Base-by-base conservation (phyloP, 31 red algal species). In the Endocladia muricata region DNA sequence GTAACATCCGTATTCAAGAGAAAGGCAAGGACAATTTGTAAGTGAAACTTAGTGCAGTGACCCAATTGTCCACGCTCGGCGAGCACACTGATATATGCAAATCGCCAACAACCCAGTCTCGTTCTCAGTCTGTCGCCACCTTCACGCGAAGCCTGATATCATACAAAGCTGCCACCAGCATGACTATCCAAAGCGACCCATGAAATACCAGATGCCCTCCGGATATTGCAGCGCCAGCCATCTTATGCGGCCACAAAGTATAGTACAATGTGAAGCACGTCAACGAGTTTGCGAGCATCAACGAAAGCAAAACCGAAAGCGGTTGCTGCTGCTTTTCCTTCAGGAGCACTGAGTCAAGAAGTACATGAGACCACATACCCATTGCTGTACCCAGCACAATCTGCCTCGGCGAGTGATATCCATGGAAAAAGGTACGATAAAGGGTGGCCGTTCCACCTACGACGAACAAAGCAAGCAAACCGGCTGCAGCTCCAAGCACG, bases 321-420 rank as follows among this genome's bases (percentile, higher is more conserved):
- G 26, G 30, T 26, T 47, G 58, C 11, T 54, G 56, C 19, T 28
- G 54, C 2, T 28, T 68, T 2, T 56, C 69, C n/a, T 68, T 25
- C 40, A 84, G 81, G 51, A 73, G 63, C 42, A 93, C 23, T 6
- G 40, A 54, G 23, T 93, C 90, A 31, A 94, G 49, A 1, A 61
- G 59, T 13, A 56, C 40, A 55, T 88, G 76, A 26, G 84, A 84
- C 29, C 59, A 52, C 26, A 86, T 78, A 6, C 83, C 91, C 41
- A 84, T 44, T 19, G 79, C 58, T 2, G 75, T 34, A 25, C 91
- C 91, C 13, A 84, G 76, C 4, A 78, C 41, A 5, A 94, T 76
- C 43, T 94, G 91, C 37, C 78, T 54, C 37, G 73, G 61, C n/a
- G 91, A 94, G 73, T 94, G 91, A 52, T 94, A 94, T 1, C 91